Evolutionary conservation across 2,329 filamentous ascomycete species (phyloP).

Genomic region (Grosmannia serpens): DNA sequence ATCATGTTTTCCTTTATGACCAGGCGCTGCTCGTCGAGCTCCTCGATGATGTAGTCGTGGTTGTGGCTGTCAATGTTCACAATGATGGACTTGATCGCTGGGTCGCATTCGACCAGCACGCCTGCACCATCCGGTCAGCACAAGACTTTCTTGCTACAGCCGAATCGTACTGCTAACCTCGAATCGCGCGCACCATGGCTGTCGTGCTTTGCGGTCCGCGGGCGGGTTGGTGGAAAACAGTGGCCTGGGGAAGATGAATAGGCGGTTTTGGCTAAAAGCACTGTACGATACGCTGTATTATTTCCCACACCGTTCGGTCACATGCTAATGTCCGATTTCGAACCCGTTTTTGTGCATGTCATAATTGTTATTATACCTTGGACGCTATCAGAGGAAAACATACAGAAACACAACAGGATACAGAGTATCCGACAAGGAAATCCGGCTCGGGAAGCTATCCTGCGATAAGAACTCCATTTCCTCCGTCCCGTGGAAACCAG

Average conservation of each 20-base stretch:
- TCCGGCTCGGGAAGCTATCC: too few species aligned
- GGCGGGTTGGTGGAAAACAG: constrained; percentile 15
- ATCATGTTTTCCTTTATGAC: constrained; percentile 68
- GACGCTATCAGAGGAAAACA: too few species aligned
- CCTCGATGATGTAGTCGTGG: constrained; percentile 68
- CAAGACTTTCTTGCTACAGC: not conserved
- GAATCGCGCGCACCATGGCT: constrained; percentile 13
- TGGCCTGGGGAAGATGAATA: not conserved
- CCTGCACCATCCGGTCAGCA: constrained; percentile 24
- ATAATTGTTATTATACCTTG: too few species aligned
- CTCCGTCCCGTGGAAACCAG: not conserved
- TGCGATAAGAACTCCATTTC: not conserved
- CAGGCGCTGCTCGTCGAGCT: constrained; percentile 65
- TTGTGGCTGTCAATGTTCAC: constrained; percentile 60
- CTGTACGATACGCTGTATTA: not conserved
- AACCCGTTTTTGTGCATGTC: too few species aligned
- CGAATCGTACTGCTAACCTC: not conserved
- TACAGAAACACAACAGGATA: too few species aligned
- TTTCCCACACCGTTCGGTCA: not conserved
- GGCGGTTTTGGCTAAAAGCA: not conserved
- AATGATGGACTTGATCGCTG: constrained; percentile 81
- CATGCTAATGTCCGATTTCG: not conserved
- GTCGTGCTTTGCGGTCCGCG: not conserved
- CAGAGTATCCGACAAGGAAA: too few species aligned
- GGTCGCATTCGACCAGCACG: constrained; percentile 69